Percentiles rank a stretch among this genome's conserved stretches.
These are phyloP conservation scores for Byssoonygena ceratinophila DNA, from an alignment of 2,329 filamentous ascomycete genomes.

Conservation along the genomic window DNA sequence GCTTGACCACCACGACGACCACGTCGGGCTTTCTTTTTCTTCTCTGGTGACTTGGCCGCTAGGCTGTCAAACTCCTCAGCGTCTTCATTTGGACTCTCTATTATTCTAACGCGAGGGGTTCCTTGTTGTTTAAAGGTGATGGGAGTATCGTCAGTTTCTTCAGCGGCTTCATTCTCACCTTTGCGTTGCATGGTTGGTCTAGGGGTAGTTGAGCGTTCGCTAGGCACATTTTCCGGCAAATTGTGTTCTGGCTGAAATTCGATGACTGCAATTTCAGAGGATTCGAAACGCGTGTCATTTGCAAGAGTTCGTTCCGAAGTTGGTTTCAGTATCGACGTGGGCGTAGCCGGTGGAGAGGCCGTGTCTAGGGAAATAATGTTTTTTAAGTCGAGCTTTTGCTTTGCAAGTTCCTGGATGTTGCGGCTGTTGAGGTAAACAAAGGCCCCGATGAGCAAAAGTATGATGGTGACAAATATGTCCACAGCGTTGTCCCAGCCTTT, in stretches of 20 bases:
- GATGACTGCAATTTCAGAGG: not conserved
- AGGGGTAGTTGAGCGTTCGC: slow-evolving; percentile 1
- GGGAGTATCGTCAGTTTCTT: not conserved
- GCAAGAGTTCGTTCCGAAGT: not conserved
- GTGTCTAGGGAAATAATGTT: slow-evolving; percentile 31
- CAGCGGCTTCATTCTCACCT: not conserved
- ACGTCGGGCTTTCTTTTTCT: slow-evolving; percentile 59
- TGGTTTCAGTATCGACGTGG: slow-evolving; percentile 4
- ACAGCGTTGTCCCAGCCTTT: slow-evolving; percentile 38
- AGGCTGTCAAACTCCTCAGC: slow-evolving; percentile 27
- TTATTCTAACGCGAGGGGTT: slow-evolving; percentile 32
- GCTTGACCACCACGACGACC: slow-evolving; percentile 63
- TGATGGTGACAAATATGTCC: slow-evolving; percentile 36
- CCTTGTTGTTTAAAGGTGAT: slow-evolving; percentile 17
- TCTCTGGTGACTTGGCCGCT: slow-evolving; percentile 28
- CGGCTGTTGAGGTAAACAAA: slow-evolving; percentile 37
- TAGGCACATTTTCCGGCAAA: not conserved
- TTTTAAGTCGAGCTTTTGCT: slow-evolving; percentile 38
- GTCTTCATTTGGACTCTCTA: slow-evolving; percentile 29
- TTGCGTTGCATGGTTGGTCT: not conserved
- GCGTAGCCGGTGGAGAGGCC: slow-evolving; percentile 2
- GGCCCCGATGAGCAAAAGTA: slow-evolving; percentile 32
- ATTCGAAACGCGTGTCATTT: not conserved
- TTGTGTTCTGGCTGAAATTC: not conserved
- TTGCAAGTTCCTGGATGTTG: slow-evolving; percentile 32